These are phyloP conservation scores for Silene latifolia DNA, from an alignment of 148 eudicot species.

Conservation along the genomic window DNA sequence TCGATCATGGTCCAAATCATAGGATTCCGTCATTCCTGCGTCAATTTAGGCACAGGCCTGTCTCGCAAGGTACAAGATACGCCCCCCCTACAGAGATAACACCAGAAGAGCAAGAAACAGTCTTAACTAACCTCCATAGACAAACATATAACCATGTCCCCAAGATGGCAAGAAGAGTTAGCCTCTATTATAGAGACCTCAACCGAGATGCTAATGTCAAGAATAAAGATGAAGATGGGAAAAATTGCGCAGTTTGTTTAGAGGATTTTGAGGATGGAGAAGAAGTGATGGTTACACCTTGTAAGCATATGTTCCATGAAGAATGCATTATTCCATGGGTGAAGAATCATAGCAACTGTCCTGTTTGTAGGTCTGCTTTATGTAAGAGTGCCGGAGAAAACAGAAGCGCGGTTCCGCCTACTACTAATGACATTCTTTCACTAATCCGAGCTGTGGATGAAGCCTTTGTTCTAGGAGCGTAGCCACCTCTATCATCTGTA, in stretches of 20 bases:
- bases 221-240: constrained; percentile 37
- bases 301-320: too few relatives aligned
- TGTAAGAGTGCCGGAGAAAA: constrained; percentile 20
- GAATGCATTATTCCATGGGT: constrained; percentile 94
- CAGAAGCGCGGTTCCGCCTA: constrained; percentile 1
- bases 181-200: constrained; percentile 38
- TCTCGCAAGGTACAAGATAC: constrained; percentile 1
- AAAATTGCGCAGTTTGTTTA: constrained; percentile 74
- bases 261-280: constrained; percentile 63
- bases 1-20: not conserved
- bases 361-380: constrained; percentile 58
- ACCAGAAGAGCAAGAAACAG: constrained; percentile 44
- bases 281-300: constrained; percentile 42
- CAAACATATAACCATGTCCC: constrained; percentile 51
- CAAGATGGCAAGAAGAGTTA: constrained; percentile 43
- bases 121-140: constrained; percentile 48
- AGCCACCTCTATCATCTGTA: not conserved
- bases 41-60: constrained; percentile 1
- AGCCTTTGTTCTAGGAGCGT: constrained; percentile 26
- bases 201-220: constrained; percentile 18
- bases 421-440: constrained; percentile 22
- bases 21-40: constrained; percentile 7
- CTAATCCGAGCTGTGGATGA: constrained; percentile 40
- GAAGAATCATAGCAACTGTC: constrained; percentile 64
- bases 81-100: not conserved